phyloP scores from a whole-genome alignment of 2,329 filamentous ascomycete genomes.

The Verticillium tricorpus region DNA sequence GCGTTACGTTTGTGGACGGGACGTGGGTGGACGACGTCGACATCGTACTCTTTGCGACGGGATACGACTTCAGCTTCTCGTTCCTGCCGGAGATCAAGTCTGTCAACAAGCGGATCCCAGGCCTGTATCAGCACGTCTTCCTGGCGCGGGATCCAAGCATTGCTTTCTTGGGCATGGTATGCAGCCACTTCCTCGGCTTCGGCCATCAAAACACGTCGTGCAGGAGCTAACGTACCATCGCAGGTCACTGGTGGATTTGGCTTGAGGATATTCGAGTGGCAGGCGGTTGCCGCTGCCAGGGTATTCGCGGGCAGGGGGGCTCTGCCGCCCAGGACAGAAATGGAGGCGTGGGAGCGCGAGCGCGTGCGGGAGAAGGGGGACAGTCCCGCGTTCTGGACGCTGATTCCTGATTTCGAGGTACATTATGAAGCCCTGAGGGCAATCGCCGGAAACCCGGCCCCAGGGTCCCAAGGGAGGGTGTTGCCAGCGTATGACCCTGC shows the following conservation, averaged over 20 bases:
- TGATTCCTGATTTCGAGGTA: constrained; percentile 59
- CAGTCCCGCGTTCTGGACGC: constrained; percentile 48
- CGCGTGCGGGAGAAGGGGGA: constrained; percentile 51
- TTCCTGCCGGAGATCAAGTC: constrained; percentile 50
- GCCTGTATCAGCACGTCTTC: constrained; percentile 55
- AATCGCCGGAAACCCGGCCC: constrained; percentile 34
- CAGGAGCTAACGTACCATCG: too few relatives aligned
- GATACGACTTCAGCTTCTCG: constrained; percentile 60
- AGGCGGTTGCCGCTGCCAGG: constrained; percentile 57
- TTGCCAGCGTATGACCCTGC: constrained; percentile 35
- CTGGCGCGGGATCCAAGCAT: constrained; percentile 49
- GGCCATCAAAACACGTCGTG: too few relatives aligned
- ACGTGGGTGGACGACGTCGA: constrained; percentile 50
- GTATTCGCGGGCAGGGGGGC: constrained; percentile 49
- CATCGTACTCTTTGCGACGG: constrained; percentile 61
- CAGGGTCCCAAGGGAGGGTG: constrained; percentile 27
- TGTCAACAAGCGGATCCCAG: constrained; percentile 50
- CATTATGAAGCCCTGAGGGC: constrained; percentile 56
- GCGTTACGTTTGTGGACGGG: constrained; percentile 53
- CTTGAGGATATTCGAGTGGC: constrained; percentile 67
- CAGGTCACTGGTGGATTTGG: constrained; percentile 50
- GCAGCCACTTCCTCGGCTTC: too few relatives aligned
- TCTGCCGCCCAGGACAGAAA: constrained; percentile 44
- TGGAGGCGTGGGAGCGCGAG: constrained; percentile 52
- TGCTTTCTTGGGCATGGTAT: constrained; percentile 49